Base-by-base conservation (phyloP, 129 eudicot species). In the Pseudognaphalium luteoalbum region DNA sequence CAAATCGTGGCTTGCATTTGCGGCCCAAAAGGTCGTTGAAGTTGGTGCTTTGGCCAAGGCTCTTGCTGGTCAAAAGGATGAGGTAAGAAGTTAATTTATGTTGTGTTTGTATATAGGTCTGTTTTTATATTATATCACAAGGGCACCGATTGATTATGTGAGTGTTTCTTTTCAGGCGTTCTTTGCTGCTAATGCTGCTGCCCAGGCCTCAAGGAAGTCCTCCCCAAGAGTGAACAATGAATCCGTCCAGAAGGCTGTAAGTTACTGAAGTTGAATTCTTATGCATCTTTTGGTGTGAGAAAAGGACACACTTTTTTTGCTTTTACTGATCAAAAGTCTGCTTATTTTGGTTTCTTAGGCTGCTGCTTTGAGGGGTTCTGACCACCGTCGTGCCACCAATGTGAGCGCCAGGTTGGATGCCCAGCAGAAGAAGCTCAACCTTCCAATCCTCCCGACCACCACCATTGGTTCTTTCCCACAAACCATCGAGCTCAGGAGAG, bases 391-490 rank as follows among this genome's bases (percentile, higher is more conserved):
- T 85, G 96, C 91, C 42, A 93, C 98, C 61, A 88, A 85, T 83
- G 98, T 93, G 21, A 87, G 92, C 51, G 87, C 97, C 19, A 85
- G 98, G 66, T 89, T 93, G 12, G 98, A 88, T 65, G 91, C 97
- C 71, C 98, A 93, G 72, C 98, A 93, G 61, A 90, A 93, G 97
- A 90, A 93, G 79, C 96, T 93, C 64, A 93, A 93, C 91, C 97
- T 93, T 65, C 98, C 98, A 35, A 82, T 93, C 41, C 98, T 93
- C 70, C 98, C 98, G 2, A 93, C 98, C 84, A 93, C 98, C 77
- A 93, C 98, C 52, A 93, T 93, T 87, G 98, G 98, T 20, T 91
- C 98, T 39, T 93, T 93, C 86, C 98, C 98, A 20, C 98, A 93
- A 80, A 93, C 98, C 57, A 81, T 93, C 5, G 98, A 93, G 82